Evolutionary conservation across 257 asterid species (phyloP).

Genomic region (Haberlea rhodopensis): DNA sequence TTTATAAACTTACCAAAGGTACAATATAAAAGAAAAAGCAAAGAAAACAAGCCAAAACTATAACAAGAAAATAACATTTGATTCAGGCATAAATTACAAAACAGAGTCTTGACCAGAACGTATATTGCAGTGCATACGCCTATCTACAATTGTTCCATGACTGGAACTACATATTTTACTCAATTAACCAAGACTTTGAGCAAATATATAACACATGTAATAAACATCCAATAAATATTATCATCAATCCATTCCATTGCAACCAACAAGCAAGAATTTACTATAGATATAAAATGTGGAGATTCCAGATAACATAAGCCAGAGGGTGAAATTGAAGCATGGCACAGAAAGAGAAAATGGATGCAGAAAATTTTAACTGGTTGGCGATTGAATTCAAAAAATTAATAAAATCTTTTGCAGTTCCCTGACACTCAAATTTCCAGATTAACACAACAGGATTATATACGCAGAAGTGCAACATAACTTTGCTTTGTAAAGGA

Average conservation of each 20-base stretch:
- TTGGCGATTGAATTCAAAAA: not conserved
- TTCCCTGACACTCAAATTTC: not conserved
- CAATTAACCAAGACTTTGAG: not conserved
- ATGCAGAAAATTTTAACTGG: no score
- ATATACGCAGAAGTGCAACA: not conserved
- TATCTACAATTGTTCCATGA: no score
- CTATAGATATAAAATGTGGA: no score
- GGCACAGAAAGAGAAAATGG: no score
- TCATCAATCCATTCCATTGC: not conserved
- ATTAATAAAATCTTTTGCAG: not conserved
- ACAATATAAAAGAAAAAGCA: not conserved
- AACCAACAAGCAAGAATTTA: not conserved
- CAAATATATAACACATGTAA: not conserved
- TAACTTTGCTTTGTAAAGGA: not conserved
- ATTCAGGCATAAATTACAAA: no score
- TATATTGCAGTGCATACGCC: not conserved
- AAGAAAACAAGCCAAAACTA: not conserved
- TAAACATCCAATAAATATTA: not conserved
- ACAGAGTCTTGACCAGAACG: not conserved
- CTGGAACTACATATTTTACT: no score
- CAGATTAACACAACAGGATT: not conserved
- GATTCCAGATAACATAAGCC: no score
- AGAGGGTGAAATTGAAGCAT: not conserved
- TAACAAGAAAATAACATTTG: not conserved
- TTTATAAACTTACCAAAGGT: not conserved